Evolutionary conservation across 2,329 filamentous ascomycete species (phyloP), one percentile per base, ranked within the genome.

Genomic region (Alternaria arborescens): DNA sequence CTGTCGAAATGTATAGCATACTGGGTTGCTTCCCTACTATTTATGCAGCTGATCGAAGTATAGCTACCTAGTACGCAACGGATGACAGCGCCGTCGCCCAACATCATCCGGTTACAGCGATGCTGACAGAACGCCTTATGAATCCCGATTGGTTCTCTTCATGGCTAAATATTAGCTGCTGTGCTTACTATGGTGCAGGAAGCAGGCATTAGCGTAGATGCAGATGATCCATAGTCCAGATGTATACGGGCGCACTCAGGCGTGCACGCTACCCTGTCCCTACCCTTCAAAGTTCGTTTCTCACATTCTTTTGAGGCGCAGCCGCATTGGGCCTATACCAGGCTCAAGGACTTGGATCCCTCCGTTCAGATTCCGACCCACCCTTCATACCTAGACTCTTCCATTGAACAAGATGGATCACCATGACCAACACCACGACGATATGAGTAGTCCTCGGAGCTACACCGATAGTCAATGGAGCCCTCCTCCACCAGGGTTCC

Each of bases 401-500:
- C 48, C 51, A 16, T 53, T 52, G 44, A 48, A 18, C 62, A 65
- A 51, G 24, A 68, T 68, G 64, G 64, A 68, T 56, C 61, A 46
- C 44, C 61, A 47, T 40, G 61, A 66, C n/a, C 61, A 65, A 34
- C 51, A 63, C 32, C 61, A 52, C 32, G 64, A 67, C 38, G 62
- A 64, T 18, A 48, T 61, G 51, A 62, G 47, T 41, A 69, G 58
- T 42, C 56, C 62, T 42, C 52, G 20, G 22, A 64, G 58, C 11
- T 60, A 63, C 36, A 58, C 55, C 16, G 61, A 69, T 4, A 50
- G 62, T n/a, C 65, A 68, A 47, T 71, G 66, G 68, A 71, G 56
- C 51, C 59, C 67, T 40, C 65, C 67, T 47, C 66, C 69, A 42
- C 65, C 70, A 40, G 61, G 59, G 10, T 71, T 70, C n/a, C 62